A percentile compares a stretch with the other conserved stretches of the same genome.
Evolutionary conservation across 768 basidiomycete species (phyloP).

Genomic region (Trametes cinnabarina): DNA sequence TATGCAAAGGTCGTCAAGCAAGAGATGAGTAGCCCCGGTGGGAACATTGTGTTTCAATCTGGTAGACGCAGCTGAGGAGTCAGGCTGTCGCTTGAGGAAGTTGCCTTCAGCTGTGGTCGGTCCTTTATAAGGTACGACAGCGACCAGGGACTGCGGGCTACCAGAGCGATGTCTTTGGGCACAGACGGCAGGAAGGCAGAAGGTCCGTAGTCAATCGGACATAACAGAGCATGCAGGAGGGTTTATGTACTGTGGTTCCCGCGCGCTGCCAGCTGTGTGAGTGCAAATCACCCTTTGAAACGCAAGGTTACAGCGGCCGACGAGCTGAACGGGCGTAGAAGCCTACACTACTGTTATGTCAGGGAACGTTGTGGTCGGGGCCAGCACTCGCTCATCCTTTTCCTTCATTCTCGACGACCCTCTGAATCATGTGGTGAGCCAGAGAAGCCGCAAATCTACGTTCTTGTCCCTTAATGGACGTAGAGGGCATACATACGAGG

Average conservation of each 20-base stretch:
- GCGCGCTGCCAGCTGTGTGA: background rate
- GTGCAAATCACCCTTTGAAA: background rate
- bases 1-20: slow-evolving; percentile 18
- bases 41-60: slow-evolving; percentile 15
- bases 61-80: background rate
- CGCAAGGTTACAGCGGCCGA: too few relatives aligned
- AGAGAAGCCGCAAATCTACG: too few relatives aligned
- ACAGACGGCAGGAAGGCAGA: background rate
- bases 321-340: background rate
- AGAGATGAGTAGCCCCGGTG: slow-evolving; percentile 13
- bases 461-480: too few relatives aligned
- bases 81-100: background rate
- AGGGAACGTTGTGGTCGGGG: too few relatives aligned
- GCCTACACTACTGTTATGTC: background rate
- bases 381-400: too few relatives aligned
- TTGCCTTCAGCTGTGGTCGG: background rate
- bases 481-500: background rate
- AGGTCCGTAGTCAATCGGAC: background rate
- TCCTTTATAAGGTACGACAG: too few relatives aligned
- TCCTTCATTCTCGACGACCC: too few relatives aligned
- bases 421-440: too few relatives aligned
- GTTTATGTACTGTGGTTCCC: background rate
- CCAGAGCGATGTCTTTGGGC: too few relatives aligned
- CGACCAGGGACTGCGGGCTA: too few relatives aligned
- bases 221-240: background rate